A percentile compares a stretch with the other conserved stretches of the same genome.
Conservation (phyloP, 495 filamentous ascomycete genomes). For the Penicillium flavigenum region DNA sequence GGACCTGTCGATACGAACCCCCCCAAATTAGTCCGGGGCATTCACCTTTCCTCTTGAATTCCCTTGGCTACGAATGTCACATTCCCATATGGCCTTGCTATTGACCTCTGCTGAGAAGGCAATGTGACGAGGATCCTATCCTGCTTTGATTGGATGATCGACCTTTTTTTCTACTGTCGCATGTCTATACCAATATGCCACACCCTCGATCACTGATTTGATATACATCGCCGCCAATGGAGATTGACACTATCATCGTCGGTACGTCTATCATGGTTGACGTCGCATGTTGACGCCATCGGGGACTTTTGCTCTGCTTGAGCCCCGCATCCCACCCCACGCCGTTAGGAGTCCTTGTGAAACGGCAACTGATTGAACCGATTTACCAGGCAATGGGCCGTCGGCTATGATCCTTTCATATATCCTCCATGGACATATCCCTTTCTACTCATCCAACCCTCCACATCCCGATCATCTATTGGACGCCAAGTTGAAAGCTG, state of each 20-base stretch:
- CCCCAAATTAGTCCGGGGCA: slow-evolving; percentile 7
- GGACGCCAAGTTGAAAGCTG: slow-evolving; percentile 51
- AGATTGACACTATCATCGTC: slow-evolving; percentile 49
- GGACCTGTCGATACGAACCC: slow-evolving; percentile 6
- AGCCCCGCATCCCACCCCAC: slow-evolving; percentile 13
- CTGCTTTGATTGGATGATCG: not conserved
- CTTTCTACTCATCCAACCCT: slow-evolving; percentile 52
- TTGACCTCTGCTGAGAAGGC: slow-evolving; percentile 24
- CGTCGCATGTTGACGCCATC: not conserved
- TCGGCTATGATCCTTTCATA: slow-evolving; percentile 67
- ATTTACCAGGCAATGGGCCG: slow-evolving; percentile 57
- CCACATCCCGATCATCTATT: slow-evolving; percentile 63
- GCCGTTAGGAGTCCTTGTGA: not conserved
- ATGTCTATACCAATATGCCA: slow-evolving; percentile 39
- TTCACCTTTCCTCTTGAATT: slow-evolving; percentile 2
- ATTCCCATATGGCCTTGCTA: slow-evolving; percentile 26
- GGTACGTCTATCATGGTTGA: slow-evolving; percentile 33
- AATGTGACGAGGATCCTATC: slow-evolving; percentile 14
- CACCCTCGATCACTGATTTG: slow-evolving; percentile 30
- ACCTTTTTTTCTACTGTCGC: slow-evolving; percentile 11
- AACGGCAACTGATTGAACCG: slow-evolving; percentile 5
- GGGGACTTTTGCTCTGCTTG: slow-evolving; percentile 12
- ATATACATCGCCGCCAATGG: slow-evolving; percentile 40
- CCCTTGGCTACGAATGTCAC: slow-evolving; percentile 12
- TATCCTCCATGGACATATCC: slow-evolving; percentile 65